phyloP scores from a whole-genome alignment of 2,329 filamentous ascomycete species.

The Ophiostoma pallidulum region DNA sequence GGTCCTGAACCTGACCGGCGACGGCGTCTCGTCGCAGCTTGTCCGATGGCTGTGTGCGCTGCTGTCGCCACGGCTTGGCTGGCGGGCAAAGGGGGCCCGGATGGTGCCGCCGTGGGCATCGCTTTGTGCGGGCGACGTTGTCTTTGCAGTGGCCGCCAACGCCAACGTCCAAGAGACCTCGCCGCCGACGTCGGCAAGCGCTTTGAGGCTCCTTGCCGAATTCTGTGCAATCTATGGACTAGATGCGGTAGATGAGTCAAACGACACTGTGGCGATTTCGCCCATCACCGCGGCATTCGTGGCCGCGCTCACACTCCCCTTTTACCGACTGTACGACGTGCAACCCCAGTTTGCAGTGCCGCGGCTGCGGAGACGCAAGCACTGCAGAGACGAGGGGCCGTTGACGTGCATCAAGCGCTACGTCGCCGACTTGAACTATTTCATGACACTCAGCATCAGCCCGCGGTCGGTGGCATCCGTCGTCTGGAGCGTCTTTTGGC shows the following conservation, averaged over 20 bases:
- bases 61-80: constrained; percentile 10
- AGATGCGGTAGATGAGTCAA: neutral
- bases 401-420: constrained; percentile 1
- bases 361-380: neutral
- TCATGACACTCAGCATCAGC: constrained; percentile 25
- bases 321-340: constrained; percentile 1
- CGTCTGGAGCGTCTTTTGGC: constrained; percentile 25
- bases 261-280: neutral
- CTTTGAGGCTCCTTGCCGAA: constrained; percentile 2
- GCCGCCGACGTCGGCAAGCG: neutral
- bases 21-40: constrained; percentile 8
- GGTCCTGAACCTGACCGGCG: constrained; percentile 8
- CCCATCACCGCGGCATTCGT: constrained; percentile 6
- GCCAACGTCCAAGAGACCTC: neutral
- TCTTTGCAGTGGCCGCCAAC: neutral
- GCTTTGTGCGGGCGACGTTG: neutral
- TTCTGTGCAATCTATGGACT: constrained; percentile 2
- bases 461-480: constrained; percentile 19
- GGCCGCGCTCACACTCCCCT: constrained; percentile 4
- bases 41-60: constrained; percentile 14
- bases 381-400: neutral
- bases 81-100: neutral
- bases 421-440: constrained; percentile 17
- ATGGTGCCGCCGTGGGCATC: neutral
- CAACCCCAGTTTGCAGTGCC: constrained; percentile 1